Percentiles rank a stretch among this genome's conserved stretches.
These are phyloP conservation scores for Sporothrix pseudoabietina DNA, from an alignment of 2,329 filamentous ascomycete genomes.

Conservation along the genomic window DNA sequence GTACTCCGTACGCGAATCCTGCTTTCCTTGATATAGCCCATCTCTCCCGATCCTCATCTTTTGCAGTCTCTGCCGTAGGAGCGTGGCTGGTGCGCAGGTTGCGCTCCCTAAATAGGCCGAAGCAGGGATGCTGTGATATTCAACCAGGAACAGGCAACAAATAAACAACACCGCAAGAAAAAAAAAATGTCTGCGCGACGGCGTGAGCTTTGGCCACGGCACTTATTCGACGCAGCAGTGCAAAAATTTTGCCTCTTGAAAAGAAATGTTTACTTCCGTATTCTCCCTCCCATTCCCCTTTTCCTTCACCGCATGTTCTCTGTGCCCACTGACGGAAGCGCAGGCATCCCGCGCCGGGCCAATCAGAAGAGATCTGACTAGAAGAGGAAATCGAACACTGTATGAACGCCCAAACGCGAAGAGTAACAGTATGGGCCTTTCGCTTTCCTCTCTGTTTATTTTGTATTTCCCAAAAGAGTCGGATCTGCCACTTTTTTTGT, in stretches of 20 bases:
- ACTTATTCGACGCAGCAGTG: background rate
- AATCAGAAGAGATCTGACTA: background rate
- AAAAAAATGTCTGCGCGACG: background rate
- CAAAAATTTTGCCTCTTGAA: background rate
- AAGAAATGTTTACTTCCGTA: background rate
- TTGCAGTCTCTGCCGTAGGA: background rate
- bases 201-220: background rate
- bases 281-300: background rate
- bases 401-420: background rate
- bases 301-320: slow-evolving; percentile 22
- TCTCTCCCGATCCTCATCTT: background rate
- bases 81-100: background rate
- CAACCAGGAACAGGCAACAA: slow-evolving; percentile 13
- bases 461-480: background rate
- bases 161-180: background rate
- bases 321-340: slow-evolving; percentile 12
- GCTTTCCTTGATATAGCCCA: background rate
- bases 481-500: background rate
- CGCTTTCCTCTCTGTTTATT: background rate
- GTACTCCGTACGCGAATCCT: background rate
- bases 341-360: slow-evolving; percentile 10
- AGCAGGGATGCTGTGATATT: background rate
- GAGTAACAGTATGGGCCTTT: background rate
- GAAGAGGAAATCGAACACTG: background rate
- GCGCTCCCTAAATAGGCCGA: background rate